Percentiles rank a stretch among this genome's conserved stretches.
These are phyloP conservation scores for Xylariaceae sp. DNA, from an alignment of 2,329 filamentous ascomycete species.

Conservation along the genomic window DNA sequence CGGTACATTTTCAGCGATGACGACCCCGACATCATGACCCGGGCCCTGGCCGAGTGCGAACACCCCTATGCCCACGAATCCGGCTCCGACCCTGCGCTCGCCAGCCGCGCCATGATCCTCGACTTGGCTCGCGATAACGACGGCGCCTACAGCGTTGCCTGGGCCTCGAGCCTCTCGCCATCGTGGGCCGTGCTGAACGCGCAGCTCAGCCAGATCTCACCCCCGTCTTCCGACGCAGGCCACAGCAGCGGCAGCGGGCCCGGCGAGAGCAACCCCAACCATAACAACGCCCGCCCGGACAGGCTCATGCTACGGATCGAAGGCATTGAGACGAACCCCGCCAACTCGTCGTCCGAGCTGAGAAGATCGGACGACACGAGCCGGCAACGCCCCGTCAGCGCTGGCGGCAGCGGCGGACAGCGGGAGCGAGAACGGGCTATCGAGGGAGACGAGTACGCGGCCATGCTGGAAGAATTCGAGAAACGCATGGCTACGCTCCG, in stretches of 20 bases:
- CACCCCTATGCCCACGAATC: conserved; percentile 32
- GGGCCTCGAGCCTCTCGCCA: conserved; percentile 67
- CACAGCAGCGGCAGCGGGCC: conserved; percentile 36
- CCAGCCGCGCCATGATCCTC: conserved; percentile 50
- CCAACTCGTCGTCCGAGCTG: conserved; percentile 37
- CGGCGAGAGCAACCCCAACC: conserved; percentile 15
- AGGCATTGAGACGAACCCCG: conserved; percentile 42
- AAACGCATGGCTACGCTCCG: conserved; percentile 52
- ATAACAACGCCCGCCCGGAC: conserved; percentile 29
- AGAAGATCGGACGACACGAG: conserved; percentile 27
- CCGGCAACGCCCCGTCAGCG: conserved; percentile 28
- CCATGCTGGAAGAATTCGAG: conserved; percentile 54
- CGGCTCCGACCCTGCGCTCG: conserved; percentile 27
- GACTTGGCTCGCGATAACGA: conserved; percentile 46
- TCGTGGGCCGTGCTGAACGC: conserved; percentile 62
- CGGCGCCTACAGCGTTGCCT: conserved; percentile 53
- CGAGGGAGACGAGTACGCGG: conserved; percentile 45
- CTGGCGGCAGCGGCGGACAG: conserved; percentile 25
- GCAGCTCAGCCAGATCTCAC: conserved; percentile 41
- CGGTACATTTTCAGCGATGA: conserved; percentile 95
- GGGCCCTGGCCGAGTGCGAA: conserved; percentile 52
- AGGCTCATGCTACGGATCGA: conserved; percentile 61
- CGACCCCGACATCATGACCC: conserved; percentile 71
- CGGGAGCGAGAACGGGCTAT: conserved; percentile 23
- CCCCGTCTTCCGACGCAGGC: conserved; percentile 32